phyloP scores from a whole-genome alignment of 106 monocot species.

The Hemerocallis citrina region DNA sequence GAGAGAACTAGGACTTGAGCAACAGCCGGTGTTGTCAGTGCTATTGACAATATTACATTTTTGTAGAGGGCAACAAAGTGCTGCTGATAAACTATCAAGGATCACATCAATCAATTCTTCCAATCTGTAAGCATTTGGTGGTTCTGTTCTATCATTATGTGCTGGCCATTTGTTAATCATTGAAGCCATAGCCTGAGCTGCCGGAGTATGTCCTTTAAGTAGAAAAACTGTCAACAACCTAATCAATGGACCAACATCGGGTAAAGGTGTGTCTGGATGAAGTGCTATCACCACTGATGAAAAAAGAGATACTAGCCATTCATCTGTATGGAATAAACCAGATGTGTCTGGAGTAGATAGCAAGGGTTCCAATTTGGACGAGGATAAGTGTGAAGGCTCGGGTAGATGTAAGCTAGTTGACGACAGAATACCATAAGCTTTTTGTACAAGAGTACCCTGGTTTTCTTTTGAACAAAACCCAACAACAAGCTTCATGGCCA shows the following conservation, averaged over 20 bases:
- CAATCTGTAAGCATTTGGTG: slow-evolving; percentile 20
- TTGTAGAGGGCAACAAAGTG: slow-evolving; percentile 6
- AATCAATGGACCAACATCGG: slow-evolving; percentile 36
- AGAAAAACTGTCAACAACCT: slow-evolving; percentile 38
- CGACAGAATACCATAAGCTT: slow-evolving; percentile 38
- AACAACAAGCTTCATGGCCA: slow-evolving; percentile 61
- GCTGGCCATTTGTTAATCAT: slow-evolving; percentile 67
- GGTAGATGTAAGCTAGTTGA: slow-evolving; percentile 21
- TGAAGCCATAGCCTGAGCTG: slow-evolving; percentile 89
- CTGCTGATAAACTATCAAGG: slow-evolving; percentile 24
- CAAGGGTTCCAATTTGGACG: slow-evolving; percentile 24
- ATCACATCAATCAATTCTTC: slow-evolving; percentile 46
- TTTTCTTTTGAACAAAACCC: slow-evolving; percentile 44
- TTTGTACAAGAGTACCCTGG: slow-evolving; percentile 52
- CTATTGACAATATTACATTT: slow-evolving; percentile 1
- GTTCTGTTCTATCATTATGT: slow-evolving; percentile 16
- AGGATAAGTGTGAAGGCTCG: slow-evolving; percentile 7
- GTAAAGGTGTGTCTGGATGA: slow-evolving; percentile 44
- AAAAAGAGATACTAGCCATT: slow-evolving; percentile 52
- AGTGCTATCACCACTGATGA: slow-evolving; percentile 68
- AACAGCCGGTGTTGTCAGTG: not conserved
- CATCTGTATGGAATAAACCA: slow-evolving; percentile 29
- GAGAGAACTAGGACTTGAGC: slow-evolving; percentile 2
- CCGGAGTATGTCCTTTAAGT: slow-evolving; percentile 55
- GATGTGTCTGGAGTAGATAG: slow-evolving; percentile 13